Evolutionary conservation across 164 flowering plant species (phyloP), one percentile per base, ranked within the genome.

Genomic region (Aristolochia fimbriata): DNA sequence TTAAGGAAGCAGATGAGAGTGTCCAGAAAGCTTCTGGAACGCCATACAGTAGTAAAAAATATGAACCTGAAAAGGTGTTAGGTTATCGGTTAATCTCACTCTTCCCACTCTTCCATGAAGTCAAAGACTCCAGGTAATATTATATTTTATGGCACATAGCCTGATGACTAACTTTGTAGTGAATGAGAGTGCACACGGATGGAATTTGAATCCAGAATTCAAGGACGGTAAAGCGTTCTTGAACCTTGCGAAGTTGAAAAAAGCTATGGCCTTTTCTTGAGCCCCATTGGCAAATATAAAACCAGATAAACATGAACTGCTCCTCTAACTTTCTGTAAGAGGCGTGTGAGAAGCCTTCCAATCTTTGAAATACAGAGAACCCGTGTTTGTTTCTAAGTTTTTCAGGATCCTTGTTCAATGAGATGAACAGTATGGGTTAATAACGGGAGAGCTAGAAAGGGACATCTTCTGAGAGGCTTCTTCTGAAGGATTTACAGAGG

Each of bases 141-240:
- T 52, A 15, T 31, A 24, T 52, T 52, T 27, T 23, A 25, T 30
- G 52, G 52, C 24, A 11, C 25, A 15, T 10, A 8, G 19, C 43
- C 54, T 20, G 22, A 22, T 10, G 41, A 46, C 52, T 24, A 15
- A 48, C 11, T n/a, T 14, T 16, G 16, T 10, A 15, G 20, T 22
- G 6, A 58, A 48, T 61, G 54, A 53, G 54, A 53, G 62, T 54
- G 74, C 85, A 65, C 86, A 81, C 85, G 86, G 80, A 75, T 65
- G 81, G 73, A 59, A 65, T 61, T 61, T 27, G 67, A 71, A 59
- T 73, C 83, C 85, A 71, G 68, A 61, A 58, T 72, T 78, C 74
- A 72, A 73, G 87, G 81, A 78, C 73, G 71, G 70, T 69, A 81
- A 78, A 65, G 63, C 68, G 82, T 69, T 77, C 81, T 79, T 65